phyloP scores from a whole-genome alignment of 805 yeast species.

The Ogataea siamensis region DNA sequence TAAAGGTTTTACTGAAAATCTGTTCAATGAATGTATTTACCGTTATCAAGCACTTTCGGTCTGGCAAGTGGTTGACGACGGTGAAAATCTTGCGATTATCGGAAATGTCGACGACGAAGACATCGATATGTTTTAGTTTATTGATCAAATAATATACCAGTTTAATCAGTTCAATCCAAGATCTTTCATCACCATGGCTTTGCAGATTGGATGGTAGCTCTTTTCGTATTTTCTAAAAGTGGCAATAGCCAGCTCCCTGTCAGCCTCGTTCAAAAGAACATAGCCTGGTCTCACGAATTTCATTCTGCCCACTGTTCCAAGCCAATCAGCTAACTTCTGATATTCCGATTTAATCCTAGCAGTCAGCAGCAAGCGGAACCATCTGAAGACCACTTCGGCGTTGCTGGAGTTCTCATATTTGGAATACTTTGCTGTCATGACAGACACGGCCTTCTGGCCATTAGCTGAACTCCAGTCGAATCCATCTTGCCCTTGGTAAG shows the following conservation, averaged over 20 bases:
- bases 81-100: conserved; percentile 58
- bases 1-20: conserved; percentile 80
- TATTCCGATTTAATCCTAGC: conserved; percentile 49
- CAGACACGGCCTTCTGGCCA: conserved; percentile 33
- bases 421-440: conserved; percentile 35
- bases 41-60: conserved; percentile 72
- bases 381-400: conserved; percentile 79
- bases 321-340: conserved; percentile 68
- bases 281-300: conserved; percentile 89
- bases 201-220: conserved; percentile 83
- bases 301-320: conserved; percentile 92
- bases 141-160: background rate
- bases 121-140: conserved; percentile 19
- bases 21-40: conserved; percentile 69
- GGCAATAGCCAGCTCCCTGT: conserved; percentile 58
- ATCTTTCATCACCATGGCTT: conserved; percentile 80
- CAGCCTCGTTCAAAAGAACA: conserved; percentile 59
- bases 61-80: conserved; percentile 75
- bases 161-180: conserved; percentile 44
- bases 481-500: conserved; percentile 46
- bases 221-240: conserved; percentile 61
- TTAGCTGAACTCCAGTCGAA: conserved; percentile 33
- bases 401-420: conserved; percentile 55
- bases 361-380: conserved; percentile 64
- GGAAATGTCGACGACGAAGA: conserved; percentile 41